Conservation (phyloP, 495 filamentous ascomycete species). For the Aspergillus ellipticus region DNA sequence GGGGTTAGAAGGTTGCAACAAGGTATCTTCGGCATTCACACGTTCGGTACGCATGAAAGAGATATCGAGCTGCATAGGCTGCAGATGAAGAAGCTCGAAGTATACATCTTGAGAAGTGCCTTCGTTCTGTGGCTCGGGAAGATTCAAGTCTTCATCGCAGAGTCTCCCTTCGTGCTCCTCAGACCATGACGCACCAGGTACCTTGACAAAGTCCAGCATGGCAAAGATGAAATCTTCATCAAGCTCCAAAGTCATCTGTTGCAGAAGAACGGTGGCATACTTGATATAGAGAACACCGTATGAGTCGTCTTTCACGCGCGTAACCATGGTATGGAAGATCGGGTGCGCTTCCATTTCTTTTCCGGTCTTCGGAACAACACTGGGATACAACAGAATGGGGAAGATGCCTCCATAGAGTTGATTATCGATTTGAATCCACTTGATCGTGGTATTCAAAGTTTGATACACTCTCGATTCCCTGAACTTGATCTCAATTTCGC, state of each 20-base stretch:
- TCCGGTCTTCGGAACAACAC: slow-evolving; percentile 96
- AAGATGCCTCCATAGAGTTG: slow-evolving; percentile 98
- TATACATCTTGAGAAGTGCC: slow-evolving; percentile 88
- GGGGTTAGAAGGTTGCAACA: slow-evolving; percentile 76
- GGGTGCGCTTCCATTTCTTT: slow-evolving; percentile 97
- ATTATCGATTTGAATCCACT: slow-evolving; percentile 99
- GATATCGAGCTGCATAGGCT: slow-evolving; percentile 95
- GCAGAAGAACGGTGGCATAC: slow-evolving; percentile 87
- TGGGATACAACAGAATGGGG: slow-evolving; percentile 94
- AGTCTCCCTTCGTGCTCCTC: slow-evolving; percentile 77
- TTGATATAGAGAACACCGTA: slow-evolving; percentile 99
- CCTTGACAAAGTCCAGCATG: slow-evolving; percentile 89
- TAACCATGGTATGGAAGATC: slow-evolving; percentile 86
- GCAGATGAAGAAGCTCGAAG: slow-evolving; percentile 93
- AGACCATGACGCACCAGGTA: slow-evolving; percentile 89
- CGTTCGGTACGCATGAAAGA: slow-evolving; percentile 96
- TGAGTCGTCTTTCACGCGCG: slow-evolving; percentile 94
- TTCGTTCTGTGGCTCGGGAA: slow-evolving; percentile 85
- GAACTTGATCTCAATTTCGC: slow-evolving; percentile 87
- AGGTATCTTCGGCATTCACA: slow-evolving; percentile 90
- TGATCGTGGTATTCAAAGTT: slow-evolving; percentile 81
- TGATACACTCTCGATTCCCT: slow-evolving; percentile 90
- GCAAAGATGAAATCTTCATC: slow-evolving; percentile 98
- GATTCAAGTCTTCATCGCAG: slow-evolving; percentile 83
- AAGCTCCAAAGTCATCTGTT: slow-evolving; percentile 97